phyloP scores from a whole-genome alignment of 225 moss, liverwort and hornwort species.

The Ulota crispa region DNA sequence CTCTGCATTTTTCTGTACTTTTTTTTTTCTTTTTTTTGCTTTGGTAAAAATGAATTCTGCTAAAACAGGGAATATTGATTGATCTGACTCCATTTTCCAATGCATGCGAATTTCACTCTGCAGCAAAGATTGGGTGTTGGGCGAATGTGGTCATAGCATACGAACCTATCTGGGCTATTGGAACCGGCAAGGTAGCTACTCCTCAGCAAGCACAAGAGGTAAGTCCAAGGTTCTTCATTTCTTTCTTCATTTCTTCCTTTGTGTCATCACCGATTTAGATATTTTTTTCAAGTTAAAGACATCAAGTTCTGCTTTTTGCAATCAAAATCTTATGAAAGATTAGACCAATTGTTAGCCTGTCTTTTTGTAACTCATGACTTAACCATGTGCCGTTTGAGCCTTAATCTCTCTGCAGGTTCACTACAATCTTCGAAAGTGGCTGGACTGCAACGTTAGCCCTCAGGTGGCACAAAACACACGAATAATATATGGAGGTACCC shows the following conservation, averaged over 20 bases:
- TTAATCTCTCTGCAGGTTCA: conserved; percentile 38
- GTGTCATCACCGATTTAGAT: background rate
- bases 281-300: background rate
- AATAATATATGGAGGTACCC: conserved; percentile 87
- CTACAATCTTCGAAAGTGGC: conserved; percentile 60
- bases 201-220: conserved; percentile 94
- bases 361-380: background rate
- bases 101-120: background rate
- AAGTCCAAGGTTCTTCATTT: background rate
- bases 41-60: background rate
- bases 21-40: background rate
- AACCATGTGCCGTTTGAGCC: background rate
- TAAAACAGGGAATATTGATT: no score
- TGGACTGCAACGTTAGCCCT: conserved; percentile 62
- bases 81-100: no score
- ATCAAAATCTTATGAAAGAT: background rate
- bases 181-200: conserved; percentile 85
- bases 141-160: conserved; percentile 88
- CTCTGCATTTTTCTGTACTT: background rate
- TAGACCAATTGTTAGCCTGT: background rate
- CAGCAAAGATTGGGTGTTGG: conserved; percentile 85
- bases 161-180: conserved; percentile 98
- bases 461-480: conserved; percentile 71
- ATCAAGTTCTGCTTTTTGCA: background rate
- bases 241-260: background rate